Base-by-base conservation (phyloP, 192 early-diverging fungal species). In the Gamsiella multidivaricata region DNA sequence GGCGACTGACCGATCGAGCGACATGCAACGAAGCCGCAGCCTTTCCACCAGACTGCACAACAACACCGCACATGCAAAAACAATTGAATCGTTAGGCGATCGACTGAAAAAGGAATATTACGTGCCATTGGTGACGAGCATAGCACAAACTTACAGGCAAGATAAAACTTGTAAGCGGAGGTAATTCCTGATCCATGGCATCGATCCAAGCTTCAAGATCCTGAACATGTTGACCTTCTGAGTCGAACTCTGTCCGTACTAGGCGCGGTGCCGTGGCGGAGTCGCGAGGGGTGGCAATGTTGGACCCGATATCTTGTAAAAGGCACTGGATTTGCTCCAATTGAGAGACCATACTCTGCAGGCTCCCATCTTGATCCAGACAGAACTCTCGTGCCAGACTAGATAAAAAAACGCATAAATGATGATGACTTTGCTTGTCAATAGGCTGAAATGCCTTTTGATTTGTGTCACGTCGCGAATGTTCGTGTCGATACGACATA, bases 201-300 rank as follows among this genome's bases (percentile, higher is more conserved):
- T 97, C 95, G 22, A 96, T 95, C 95, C 95, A 97, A 7, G 31
- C 15, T 73, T 95, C 94, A 2, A 97, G 79, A 53, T 89, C 86
- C 28, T 49, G 51, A 22, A 85, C 87, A 33, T 90, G 84, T 25
- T 82, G 28, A 11, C 91, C 92, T 23, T 92, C 84, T 0, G 80
- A 47, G 59, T 97, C 95, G 80, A 97, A 97, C 46, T 82, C 67
- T 6, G 94, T 97, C 18, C 85, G 83, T n/a, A 78, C 88, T n/a
- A 91, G 57, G 23, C 88, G 83, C 36, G 70, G 72, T 49, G 89
- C 84, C 31, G 83, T 87, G 8, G 89, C 86, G 0, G 80, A 73
- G 10, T 71, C 83, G 14, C 91, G 78, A 28, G 94, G 94, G 3
- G 94, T 96, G 6, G 96, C 94, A 54, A 95, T 86, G 60, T 95